These are phyloP conservation scores for Penicillium odoratum DNA, from an alignment of 495 filamentous ascomycete species.

Conservation along the genomic window DNA sequence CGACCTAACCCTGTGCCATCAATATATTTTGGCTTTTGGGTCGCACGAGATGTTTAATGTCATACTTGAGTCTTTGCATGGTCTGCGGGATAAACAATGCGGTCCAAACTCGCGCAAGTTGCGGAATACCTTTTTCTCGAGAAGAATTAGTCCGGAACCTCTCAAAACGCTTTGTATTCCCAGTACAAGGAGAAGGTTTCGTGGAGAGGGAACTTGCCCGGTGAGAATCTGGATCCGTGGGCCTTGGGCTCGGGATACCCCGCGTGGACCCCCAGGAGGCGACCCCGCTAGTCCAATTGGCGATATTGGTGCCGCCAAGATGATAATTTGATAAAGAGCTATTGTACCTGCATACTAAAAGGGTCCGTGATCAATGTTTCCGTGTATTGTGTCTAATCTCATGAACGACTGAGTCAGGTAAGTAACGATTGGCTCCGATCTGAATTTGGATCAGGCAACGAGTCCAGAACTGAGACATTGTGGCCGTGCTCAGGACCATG, in stretches of 20 bases:
- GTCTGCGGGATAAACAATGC: background rate
- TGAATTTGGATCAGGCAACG: background rate
- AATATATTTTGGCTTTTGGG: constrained; percentile 10
- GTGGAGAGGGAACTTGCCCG: background rate
- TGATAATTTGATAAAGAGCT: background rate
- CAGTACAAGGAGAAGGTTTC: background rate
- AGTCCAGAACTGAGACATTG: background rate
- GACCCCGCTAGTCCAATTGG: background rate
- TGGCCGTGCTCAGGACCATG: background rate
- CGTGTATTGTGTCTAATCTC: background rate
- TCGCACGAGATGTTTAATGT: constrained; percentile 3
- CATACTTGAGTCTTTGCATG: background rate
- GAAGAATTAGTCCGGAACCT: background rate
- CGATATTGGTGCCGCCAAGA: background rate
- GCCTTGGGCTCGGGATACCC: background rate
- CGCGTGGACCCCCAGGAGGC: background rate
- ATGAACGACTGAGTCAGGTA: background rate
- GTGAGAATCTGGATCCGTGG: background rate
- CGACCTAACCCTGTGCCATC: background rate
- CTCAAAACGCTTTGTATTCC: background rate
- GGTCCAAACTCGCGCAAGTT: background rate
- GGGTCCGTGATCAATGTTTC: background rate
- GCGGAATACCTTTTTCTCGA: background rate
- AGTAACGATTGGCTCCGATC: background rate
- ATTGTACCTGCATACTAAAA: background rate